phyloP scores from a whole-genome alignment of 805 yeast genomes.

The Brettanomyces anomalus region DNA sequence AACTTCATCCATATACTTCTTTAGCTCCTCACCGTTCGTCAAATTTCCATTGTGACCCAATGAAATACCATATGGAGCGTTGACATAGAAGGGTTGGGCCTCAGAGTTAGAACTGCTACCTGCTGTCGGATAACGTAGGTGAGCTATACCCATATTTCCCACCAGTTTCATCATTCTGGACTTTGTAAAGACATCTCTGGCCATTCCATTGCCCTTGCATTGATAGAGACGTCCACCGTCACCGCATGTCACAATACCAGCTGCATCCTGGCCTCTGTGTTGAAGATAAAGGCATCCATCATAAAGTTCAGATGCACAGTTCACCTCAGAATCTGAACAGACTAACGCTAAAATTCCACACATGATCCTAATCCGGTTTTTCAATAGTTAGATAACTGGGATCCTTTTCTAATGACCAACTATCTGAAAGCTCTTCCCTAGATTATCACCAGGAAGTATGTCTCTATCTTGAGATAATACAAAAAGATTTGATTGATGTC shows the following conservation, averaged over 20 bases:
- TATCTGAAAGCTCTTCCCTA: too few species aligned
- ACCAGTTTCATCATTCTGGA: constrained; percentile 66
- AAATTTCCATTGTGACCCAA: constrained; percentile 92
- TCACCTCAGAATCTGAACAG: constrained; percentile 59
- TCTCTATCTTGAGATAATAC: too few species aligned
- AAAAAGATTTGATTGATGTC: too few species aligned
- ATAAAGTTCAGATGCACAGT: constrained; percentile 81
- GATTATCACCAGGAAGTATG: too few species aligned
- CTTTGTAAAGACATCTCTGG: constrained; percentile 91
- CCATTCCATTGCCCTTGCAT: constrained; percentile 99
- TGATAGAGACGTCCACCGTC: constrained; percentile 88
- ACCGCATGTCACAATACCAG: constrained; percentile 97
- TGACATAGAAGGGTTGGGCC: constrained; percentile 98
- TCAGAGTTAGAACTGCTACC: constrained; percentile 93
- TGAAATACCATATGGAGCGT: constrained; percentile 90
- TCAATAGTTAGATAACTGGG: too few species aligned
- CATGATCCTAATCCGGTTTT: constrained; percentile 35
- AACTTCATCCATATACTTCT: constrained; percentile 76
- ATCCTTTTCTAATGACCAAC: too few species aligned
- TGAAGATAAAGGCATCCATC: constrained; percentile 91
- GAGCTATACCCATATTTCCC: constrained; percentile 95
- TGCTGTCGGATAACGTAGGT: constrained; percentile 94
- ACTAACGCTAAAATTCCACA: constrained; percentile 93
- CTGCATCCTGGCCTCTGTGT: constrained; percentile 98
- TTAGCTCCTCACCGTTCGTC: constrained; percentile 74